phyloP scores from a whole-genome alignment of 169 alveolate genomes.

The Amoebophrya sp. region DNA sequence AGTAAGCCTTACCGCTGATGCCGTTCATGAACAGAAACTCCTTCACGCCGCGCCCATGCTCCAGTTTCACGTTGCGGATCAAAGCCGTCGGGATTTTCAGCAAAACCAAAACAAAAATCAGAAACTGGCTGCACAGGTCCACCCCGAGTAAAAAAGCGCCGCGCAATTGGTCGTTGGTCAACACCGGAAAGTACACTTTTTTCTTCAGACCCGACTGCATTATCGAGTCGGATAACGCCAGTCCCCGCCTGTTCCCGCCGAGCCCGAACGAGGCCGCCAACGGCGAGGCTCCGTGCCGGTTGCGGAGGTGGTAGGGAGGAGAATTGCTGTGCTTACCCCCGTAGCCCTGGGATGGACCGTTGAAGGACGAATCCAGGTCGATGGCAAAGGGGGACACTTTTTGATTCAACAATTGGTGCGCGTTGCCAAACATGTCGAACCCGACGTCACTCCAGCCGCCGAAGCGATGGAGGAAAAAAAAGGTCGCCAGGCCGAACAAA shows the following conservation, averaged over 20 bases:
- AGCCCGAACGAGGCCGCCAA: too few species aligned
- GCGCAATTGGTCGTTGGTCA: background rate
- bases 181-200: background rate
- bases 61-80: background rate
- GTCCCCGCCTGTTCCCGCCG: too few species aligned
- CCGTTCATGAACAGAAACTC: background rate
- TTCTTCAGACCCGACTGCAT: too few species aligned
- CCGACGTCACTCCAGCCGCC: background rate
- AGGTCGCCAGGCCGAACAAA: background rate
- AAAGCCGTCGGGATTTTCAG: background rate
- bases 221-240: too few species aligned
- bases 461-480: background rate
- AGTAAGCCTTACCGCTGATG: background rate
- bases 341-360: too few species aligned
- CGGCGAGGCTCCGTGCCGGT: too few species aligned
- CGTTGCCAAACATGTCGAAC: background rate
- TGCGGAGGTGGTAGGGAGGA: too few species aligned
- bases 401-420: background rate
- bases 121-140: background rate
- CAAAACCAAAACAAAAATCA: background rate
- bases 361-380: too few species aligned
- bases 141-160: background rate
- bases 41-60: background rate
- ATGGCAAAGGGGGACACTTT: background rate
- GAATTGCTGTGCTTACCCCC: too few species aligned